Base-by-base conservation (phyloP, 2,329 filamentous ascomycete species). In the Tolypocladium amazonense region DNA sequence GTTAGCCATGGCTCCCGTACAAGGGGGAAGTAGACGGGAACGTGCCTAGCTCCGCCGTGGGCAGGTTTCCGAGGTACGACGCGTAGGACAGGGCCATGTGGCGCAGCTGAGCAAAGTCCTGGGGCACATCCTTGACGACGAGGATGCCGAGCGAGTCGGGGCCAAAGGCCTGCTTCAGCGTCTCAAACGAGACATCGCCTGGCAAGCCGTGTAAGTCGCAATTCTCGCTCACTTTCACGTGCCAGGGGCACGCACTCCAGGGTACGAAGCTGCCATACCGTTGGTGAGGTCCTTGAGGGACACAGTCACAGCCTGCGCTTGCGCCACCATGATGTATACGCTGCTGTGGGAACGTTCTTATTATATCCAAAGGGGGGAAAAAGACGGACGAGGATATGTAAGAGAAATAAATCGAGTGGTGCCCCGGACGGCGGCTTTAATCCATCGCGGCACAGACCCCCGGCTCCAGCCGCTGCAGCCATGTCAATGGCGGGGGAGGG, bases 131-230 rank as follows among this genome's bases (percentile, higher is more conserved):
- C 70, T 89, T 91, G 56, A 99, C 92, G n/a, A 97, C 78, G 59
- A 99, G 87, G 58, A 99, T 96, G 0, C 94, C 94, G 15, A 97
- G 79, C 2, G 92, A 96, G 33, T 89, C 85, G 1, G 92, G 91
- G 0, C 94, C 94, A 71, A 99, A 97, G 0, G 94, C 94, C 66
- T 88, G 75, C 67, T 89, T 83, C 14, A 94, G 80, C 0, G 83
- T 82, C 59, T 84, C 81, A 58, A 90, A 88, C 0, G 88, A 80
- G 54, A 93, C 79, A 60, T 81, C 82, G 25, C 85, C 88, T 90
- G 64, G 50, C 58, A 43, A 56, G 6, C 4, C 47, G 47, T 53
- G 47, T 53, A 53, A 53, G 47, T 33, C 47, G 47, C 27, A 8
- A 4, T 15, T 52, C 33, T 35, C 33, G 11, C 33, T 20, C 27